Evolutionary conservation across 495 filamentous ascomycete species (phyloP).

Genomic region (Geoglossum glabrum): DNA sequence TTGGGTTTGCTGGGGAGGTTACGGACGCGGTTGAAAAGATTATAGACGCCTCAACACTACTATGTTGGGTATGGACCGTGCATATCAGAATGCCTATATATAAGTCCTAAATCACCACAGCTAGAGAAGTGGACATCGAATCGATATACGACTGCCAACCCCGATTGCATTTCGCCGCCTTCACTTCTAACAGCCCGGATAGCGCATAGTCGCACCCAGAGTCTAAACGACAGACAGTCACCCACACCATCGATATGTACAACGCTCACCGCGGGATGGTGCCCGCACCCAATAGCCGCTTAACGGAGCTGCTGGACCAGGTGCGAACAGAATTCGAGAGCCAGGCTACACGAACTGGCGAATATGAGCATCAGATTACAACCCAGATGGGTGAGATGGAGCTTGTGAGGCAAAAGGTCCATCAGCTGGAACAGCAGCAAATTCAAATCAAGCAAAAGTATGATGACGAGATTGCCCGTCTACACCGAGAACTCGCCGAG

Average conservation of each 20-base stretch:
- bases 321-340: slow-evolving; percentile 79
- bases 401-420: slow-evolving; percentile 76
- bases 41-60: too few species aligned
- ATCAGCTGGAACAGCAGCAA: slow-evolving; percentile 73
- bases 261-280: slow-evolving; percentile 72
- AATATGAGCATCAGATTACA: slow-evolving; percentile 73
- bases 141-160: too few species aligned
- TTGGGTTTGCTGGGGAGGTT: too few species aligned
- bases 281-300: slow-evolving; percentile 43
- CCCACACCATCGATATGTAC: slow-evolving; percentile 43
- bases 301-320: slow-evolving; percentile 79
- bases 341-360: slow-evolving; percentile 51
- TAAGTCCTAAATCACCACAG: too few species aligned
- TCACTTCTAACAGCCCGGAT: too few species aligned
- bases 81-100: too few species aligned
- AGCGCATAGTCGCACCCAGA: too few species aligned
- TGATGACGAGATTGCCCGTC: slow-evolving; percentile 68
- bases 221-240: not conserved
- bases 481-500: slow-evolving; percentile 82
- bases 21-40: too few species aligned
- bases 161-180: too few species aligned
- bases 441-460: slow-evolving; percentile 83
- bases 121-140: too few species aligned
- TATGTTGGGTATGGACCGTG: too few species aligned
- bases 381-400: slow-evolving; percentile 83